Evolutionary conservation across 257 asterid species (phyloP).

Genomic region (Solanum sejunctum): DNA sequence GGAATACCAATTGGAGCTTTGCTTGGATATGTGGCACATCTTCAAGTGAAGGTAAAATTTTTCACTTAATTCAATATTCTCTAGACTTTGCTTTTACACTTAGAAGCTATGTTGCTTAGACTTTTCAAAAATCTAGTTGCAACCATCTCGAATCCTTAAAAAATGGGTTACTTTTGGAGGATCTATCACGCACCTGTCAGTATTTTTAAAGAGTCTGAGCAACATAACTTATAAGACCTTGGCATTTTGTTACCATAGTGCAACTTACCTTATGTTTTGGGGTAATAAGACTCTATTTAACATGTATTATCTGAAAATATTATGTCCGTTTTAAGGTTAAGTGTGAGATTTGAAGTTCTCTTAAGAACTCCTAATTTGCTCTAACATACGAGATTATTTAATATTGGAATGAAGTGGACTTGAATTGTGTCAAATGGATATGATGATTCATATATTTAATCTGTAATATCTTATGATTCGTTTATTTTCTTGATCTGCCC

Average conservation of each 20-base stretch:
- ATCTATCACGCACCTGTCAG: fast-evolving
- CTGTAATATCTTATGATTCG: background rate
- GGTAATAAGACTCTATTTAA: background rate
- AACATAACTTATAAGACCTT: background rate
- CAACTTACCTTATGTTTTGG: background rate
- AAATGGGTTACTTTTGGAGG: background rate
- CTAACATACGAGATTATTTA: background rate
- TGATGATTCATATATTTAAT: background rate
- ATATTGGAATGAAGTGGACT: background rate
- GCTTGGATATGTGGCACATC: constrained; percentile 13
- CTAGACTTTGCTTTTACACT: background rate
- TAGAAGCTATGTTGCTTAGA: background rate
- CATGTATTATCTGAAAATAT: background rate
- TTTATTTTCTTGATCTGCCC: background rate
- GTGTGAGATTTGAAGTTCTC: background rate
- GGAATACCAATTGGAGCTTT: constrained; percentile 14
- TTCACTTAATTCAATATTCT: background rate
- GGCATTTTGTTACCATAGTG: too few species aligned
- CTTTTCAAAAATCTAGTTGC: background rate
- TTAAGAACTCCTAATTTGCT: background rate
- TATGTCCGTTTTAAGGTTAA: background rate
- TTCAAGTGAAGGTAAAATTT: constrained; percentile 15
- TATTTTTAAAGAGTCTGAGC: background rate
- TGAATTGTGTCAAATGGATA: background rate
- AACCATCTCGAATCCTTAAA: background rate